phyloP scores from a whole-genome alignment of 192 early-diverging fungal genomes.

The Gamsiella multidivaricata region DNA sequence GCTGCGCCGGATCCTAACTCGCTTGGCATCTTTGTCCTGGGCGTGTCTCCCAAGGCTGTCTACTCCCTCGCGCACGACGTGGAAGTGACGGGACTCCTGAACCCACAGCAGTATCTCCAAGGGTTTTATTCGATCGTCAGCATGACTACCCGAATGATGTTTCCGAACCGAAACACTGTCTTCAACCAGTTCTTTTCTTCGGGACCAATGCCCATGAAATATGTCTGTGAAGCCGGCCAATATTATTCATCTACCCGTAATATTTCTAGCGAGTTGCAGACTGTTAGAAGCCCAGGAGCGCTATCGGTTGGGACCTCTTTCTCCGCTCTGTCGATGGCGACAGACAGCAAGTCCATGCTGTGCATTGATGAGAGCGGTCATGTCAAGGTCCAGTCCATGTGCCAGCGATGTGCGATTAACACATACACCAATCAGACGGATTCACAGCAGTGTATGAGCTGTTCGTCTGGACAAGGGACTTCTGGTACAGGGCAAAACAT shows the following conservation, averaged over 20 bases:
- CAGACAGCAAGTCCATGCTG: constrained; percentile 12
- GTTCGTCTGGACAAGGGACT: constrained; percentile 17
- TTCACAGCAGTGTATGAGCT: constrained; percentile 1
- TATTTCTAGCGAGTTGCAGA: neutral
- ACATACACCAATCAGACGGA: constrained; percentile 23
- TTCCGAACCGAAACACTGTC: constrained; percentile 18
- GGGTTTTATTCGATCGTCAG: constrained; percentile 39
- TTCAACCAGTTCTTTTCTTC: constrained; percentile 29
- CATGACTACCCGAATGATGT: constrained; percentile 40
- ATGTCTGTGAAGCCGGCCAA: constrained; percentile 22
- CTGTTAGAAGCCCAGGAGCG: neutral
- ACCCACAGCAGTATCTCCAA: constrained; percentile 42
- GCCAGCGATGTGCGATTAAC: constrained; percentile 18
- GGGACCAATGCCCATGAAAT: constrained; percentile 18
- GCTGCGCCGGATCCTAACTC: constrained; percentile 9
- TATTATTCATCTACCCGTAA: constrained; percentile 11
- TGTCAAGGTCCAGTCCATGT: constrained; percentile 24
- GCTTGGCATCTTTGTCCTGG: constrained; percentile 41
- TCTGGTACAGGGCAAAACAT: constrained; percentile 20
- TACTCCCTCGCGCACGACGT: constrained; percentile 21
- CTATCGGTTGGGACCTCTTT: neutral
- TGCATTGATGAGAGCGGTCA: constrained; percentile 14
- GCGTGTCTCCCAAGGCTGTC: constrained; percentile 22
- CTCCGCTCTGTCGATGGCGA: neutral
- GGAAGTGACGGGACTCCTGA: constrained; percentile 24